Evolutionary conservation across 179 eudicot species (phyloP).

Genomic region (Sideroxylon spinosum): DNA sequence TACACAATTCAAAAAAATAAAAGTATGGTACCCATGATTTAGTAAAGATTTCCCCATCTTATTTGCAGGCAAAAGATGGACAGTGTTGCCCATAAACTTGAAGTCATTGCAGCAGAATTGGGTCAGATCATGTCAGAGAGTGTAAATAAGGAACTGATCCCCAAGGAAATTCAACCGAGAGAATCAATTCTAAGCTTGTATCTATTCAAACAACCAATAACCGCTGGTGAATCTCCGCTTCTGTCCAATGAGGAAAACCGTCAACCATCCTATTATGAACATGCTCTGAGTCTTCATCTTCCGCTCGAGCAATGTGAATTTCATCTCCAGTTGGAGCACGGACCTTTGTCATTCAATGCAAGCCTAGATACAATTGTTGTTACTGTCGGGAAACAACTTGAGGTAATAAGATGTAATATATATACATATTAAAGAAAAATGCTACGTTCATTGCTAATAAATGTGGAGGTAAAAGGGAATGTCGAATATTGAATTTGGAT

Average conservation of each 20-base stretch:
- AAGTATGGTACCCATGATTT: too few relatives aligned
- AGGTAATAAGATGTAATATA: constrained; percentile 29
- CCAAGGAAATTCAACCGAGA: constrained; percentile 35
- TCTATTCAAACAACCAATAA: constrained; percentile 33
- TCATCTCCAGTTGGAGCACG: constrained; percentile 39
- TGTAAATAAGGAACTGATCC: constrained; percentile 23
- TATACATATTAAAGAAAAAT: too few relatives aligned
- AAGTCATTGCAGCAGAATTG: constrained; percentile 51
- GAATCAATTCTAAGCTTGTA: constrained; percentile 47
- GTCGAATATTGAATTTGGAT: background rate
- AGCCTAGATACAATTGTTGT: constrained; percentile 54
- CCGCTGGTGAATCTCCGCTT: constrained; percentile 30
- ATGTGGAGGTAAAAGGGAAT: background rate
- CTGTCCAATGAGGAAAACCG: constrained; percentile 35
- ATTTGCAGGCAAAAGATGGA: constrained; percentile 58
- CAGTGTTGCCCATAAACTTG: constrained; percentile 44
- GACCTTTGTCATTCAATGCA: constrained; percentile 44
- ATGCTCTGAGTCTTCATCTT: constrained; percentile 51
- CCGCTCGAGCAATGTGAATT: constrained; percentile 53
- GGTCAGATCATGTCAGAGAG: constrained; percentile 36
- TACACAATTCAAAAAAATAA: too few relatives aligned
- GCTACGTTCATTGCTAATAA: background rate
- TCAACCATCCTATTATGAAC: constrained; percentile 34
- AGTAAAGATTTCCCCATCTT: too few relatives aligned
- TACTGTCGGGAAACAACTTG: constrained; percentile 55